phyloP scores from a whole-genome alignment of 768 basidiomycete species.

The Suillus hirtellus region DNA sequence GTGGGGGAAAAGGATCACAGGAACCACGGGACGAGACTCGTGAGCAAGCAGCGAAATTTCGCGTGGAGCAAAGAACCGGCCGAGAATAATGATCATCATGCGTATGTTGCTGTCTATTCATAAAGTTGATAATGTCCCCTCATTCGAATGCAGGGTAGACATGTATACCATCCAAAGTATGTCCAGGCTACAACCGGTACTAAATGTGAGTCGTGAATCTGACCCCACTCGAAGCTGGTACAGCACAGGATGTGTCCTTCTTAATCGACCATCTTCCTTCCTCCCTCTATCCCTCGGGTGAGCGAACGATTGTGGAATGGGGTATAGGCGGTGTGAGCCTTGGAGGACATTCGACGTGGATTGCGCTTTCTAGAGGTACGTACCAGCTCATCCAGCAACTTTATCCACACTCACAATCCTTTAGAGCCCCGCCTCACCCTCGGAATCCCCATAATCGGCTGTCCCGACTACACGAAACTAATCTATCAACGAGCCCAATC shows the following conservation, averaged over 20 bases:
- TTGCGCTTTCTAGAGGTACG: constrained; percentile 52
- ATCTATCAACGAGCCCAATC: constrained; percentile 56
- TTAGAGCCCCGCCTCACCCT: constrained; percentile 47
- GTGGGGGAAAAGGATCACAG: constrained; percentile 29
- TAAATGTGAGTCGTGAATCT: neutral
- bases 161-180: constrained; percentile 34
- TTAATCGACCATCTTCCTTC: constrained; percentile 78
- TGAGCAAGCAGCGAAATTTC: constrained; percentile 26
- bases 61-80: constrained; percentile 26
- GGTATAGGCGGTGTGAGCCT: constrained; percentile 75
- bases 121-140: too few species aligned
- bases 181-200: neutral
- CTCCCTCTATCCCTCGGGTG: constrained; percentile 68
- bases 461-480: constrained; percentile 65
- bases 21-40: constrained; percentile 30
- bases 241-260: constrained; percentile 74
- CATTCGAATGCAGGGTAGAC: too few species aligned
- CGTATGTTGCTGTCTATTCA: constrained; percentile 22
- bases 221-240: constrained; percentile 44
- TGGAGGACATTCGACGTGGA: constrained; percentile 86
- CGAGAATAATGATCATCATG: constrained; percentile 27
- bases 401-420: neutral
- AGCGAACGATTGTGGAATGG: constrained; percentile 65
- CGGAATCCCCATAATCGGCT: constrained; percentile 62
- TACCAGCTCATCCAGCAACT: neutral